A percentile compares a stretch with the other conserved stretches of the same genome.
Conservation (phyloP, 2,329 filamentous ascomycete species). For the Diaporthe citri region DNA sequence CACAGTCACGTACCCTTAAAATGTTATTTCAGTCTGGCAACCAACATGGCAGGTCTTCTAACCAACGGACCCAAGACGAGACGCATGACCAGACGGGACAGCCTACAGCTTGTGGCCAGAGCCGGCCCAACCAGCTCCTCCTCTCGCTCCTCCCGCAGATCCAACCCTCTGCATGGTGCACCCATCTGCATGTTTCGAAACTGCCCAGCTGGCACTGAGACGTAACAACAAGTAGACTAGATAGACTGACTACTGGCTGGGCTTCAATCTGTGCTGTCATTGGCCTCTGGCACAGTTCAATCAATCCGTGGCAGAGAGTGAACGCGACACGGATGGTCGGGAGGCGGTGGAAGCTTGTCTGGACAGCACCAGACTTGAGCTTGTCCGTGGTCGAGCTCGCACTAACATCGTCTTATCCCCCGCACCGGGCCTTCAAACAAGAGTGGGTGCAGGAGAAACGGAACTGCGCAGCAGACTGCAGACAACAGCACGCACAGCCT, state of each 20-base stretch:
- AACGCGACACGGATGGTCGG: background rate
- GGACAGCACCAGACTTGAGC: background rate
- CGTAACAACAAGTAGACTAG: background rate
- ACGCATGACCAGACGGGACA: constrained; percentile 1
- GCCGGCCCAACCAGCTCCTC: constrained; percentile 9
- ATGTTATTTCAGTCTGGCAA: background rate
- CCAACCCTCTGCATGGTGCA: constrained; percentile 10
- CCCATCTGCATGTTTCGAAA: constrained; percentile 33
- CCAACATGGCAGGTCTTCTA: background rate
- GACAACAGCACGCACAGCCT: constrained; percentile 12
- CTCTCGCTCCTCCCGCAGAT: background rate
- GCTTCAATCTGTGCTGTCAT: background rate
- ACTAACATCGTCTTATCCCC: background rate
- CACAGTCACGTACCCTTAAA: background rate
- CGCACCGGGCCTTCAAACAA: background rate
- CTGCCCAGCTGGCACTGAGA: constrained; percentile 17
- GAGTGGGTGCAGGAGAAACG: background rate
- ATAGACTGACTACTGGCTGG: background rate
- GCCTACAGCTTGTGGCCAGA: background rate
- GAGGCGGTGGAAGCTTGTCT: constrained; percentile 19
- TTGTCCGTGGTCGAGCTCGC: background rate
- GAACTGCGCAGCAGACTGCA: background rate
- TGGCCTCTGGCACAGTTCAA: background rate
- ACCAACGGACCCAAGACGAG: background rate
- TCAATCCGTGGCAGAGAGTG: background rate